Evolutionary conservation across 805 yeast genomes (phyloP), one percentile per base, ranked within the genome.

Genomic region (Sugiyamaella chiloensis): DNA sequence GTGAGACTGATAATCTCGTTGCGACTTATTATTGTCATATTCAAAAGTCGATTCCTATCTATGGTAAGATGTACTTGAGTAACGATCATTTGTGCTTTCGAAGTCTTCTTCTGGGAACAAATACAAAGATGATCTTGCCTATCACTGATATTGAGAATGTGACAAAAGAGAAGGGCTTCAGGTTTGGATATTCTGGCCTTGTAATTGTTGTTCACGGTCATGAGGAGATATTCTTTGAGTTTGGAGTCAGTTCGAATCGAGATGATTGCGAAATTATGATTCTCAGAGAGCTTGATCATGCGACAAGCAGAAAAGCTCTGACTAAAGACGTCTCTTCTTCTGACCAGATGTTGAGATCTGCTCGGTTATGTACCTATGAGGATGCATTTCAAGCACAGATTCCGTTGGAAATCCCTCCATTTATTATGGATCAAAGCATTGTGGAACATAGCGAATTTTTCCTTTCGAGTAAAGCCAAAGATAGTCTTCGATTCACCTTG

Each of bases 111-210:
- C 95, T 95, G 0, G 93, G 95, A 0, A 73, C 85, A 0, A 75
- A 78, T 30, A 85, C 95, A 1, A 78, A 78, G 48, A 87, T 91
- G 96, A 78, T 89, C 5, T 65, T 91, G 6, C 98, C 98, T 0
- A 67, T 85, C 32, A 59, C 60, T 3, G 95, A 87, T 57, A 69
- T 91, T 23, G 95, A 85, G 54, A 79, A 75, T 40, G 82, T 85
- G 45, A 74, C 75, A 44, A 78, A 75, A 51, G 89, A 83, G 55
- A 79, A 76, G 41, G 89, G 91, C 0, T 77, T 80, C 52, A 70
- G 85, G 53, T 78, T 87, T 58, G 71, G 78, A 0, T 86, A 84
- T 60, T 76, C 78, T 27, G 91, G 91, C 0, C 67, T 90, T 41
- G 85, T 81, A 1, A 56, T 90, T 9, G 80, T 80, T 0, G 75